A percentile compares a stretch with the other conserved stretches of the same genome.
Conservation (phyloP, 371 early-diverging fungal genomes). For the Phascolomyces articulosus region DNA sequence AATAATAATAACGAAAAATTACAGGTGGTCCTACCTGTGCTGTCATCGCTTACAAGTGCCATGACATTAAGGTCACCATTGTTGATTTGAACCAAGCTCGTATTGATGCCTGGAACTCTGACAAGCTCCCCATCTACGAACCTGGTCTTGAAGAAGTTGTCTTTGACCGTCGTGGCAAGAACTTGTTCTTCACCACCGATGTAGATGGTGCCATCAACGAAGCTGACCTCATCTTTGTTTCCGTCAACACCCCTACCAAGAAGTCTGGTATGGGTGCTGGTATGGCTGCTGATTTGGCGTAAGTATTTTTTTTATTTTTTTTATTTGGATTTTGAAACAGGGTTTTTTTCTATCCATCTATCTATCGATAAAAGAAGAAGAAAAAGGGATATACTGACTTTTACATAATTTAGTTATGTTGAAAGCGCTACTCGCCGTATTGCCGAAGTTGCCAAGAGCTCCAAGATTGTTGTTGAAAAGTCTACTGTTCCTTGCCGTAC, state of each 20-base stretch:
- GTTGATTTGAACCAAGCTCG: constrained; percentile 79
- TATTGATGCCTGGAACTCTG: constrained; percentile 91
- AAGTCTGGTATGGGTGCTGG: constrained; percentile 82
- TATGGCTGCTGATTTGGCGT: constrained; percentile 86
- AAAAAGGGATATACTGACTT: neutral
- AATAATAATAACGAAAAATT: neutral
- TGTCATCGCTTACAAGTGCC: constrained; percentile 91
- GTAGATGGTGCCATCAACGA: constrained; percentile 76
- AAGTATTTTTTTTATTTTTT: constrained; percentile 31
- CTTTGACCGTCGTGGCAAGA: constrained; percentile 68
- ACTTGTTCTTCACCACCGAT: constrained; percentile 86
- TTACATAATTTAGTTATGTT: constrained; percentile 60
- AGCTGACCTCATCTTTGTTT: constrained; percentile 88
- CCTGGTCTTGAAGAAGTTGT: constrained; percentile 90
- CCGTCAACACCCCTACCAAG: constrained; percentile 91
- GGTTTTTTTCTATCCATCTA: no score
- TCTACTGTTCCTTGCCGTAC: constrained; percentile 97
- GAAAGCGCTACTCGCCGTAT: constrained; percentile 89
- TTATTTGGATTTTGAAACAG: no score
- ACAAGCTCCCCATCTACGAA: constrained; percentile 87
- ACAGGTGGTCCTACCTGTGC: constrained; percentile 95
- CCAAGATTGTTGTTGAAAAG: constrained; percentile 94
- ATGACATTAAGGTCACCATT: constrained; percentile 87
- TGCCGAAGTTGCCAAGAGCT: constrained; percentile 80
- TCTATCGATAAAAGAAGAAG: no score